Base-by-base conservation (phyloP, 257 asterid genomes). In the Salvia rosmarinus region DNA sequence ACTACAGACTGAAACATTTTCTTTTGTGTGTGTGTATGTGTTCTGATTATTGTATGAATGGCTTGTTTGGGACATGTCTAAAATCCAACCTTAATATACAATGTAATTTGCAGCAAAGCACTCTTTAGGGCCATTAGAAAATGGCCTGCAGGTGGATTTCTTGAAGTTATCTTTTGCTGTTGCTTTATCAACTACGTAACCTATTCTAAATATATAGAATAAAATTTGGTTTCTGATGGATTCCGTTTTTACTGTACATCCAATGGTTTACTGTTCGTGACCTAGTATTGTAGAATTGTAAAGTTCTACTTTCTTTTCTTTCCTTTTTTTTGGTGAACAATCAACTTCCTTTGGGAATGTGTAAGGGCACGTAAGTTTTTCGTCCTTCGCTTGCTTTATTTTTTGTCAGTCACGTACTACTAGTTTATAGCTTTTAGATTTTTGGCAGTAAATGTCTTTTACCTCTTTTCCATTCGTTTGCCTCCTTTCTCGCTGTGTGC, bases 21-120 rank as follows among this genome's bases (percentile, higher is more conserved):
- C 2, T 16, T 39, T 25, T 70, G 35, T 6, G 6, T 32, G 37
- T 32, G 37, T 32, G 37, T 32, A 5, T 32, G 37, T 32, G 23
- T 66, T 67, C 25, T 55, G 66, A 46, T 44, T 65, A 35, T 32
- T 49, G 9, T 67, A 28, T 25, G 71, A 49, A 42, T 40, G 63
- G 55, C 57, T 42, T 68, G 55, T 63, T 76, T 64, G 58, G 42
- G 64, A 28, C 57, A 37, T 50, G 30, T 46, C 67, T 49, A 56
- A n/a, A 68, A 61, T 43, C 65, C 17, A 8, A 16, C 35, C 28
- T 42, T 10, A 20, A 6, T 14, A 11, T 25, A 37, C 37, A 63
- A 55, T 63, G 59, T 61, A 68, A 3, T 77, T 14, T 28, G 35
- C 32, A 57, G 16, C 62, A 42, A 43, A 54, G 32, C 61, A 43